Percentiles rank a stretch among this genome's conserved stretches.
These are phyloP conservation scores for Rhypophila decipiens DNA, from an alignment of 495 filamentous ascomycete genomes.

Conservation along the genomic window DNA sequence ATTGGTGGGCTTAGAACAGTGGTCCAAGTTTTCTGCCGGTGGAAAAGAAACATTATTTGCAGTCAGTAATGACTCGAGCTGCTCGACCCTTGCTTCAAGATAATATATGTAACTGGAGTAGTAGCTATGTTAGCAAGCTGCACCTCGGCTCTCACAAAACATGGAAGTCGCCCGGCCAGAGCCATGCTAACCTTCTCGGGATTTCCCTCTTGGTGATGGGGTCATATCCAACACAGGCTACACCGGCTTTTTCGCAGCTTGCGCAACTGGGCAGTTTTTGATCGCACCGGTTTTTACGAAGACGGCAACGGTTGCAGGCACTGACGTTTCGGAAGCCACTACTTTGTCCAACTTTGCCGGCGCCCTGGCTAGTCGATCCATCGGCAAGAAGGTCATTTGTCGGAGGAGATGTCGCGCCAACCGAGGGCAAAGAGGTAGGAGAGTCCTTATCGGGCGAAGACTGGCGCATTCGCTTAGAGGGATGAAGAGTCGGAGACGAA, in stretches of 20 bases:
- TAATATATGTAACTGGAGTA: slow-evolving; percentile 80
- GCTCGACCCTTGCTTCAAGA: slow-evolving; percentile 75
- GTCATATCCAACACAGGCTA: slow-evolving; percentile 90
- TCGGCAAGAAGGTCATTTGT: slow-evolving; percentile 30
- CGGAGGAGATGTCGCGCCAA: slow-evolving; percentile 22
- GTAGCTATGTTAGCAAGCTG: too few species aligned
- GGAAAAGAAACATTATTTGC: slow-evolving; percentile 66
- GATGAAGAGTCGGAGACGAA: slow-evolving; percentile 38
- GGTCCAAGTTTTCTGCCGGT: slow-evolving; percentile 69
- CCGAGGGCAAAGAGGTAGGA: slow-evolving; percentile 29
- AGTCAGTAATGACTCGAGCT: slow-evolving; percentile 72
- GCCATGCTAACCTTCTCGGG: slow-evolving; percentile 59
- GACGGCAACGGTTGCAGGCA: slow-evolving; percentile 86
- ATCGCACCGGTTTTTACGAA: slow-evolving; percentile 92
- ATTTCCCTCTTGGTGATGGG: slow-evolving; percentile 94
- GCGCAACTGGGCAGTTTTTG: slow-evolving; percentile 85
- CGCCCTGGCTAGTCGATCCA: slow-evolving; percentile 13
- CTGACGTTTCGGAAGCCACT: slow-evolving; percentile 84
- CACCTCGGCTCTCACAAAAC: too few species aligned
- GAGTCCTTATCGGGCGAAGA: slow-evolving; percentile 44
- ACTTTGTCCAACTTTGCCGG: slow-evolving; percentile 41
- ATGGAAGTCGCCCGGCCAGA: too few species aligned
- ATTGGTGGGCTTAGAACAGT: slow-evolving; percentile 49
- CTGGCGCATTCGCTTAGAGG: slow-evolving; percentile 45
- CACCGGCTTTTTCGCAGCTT: slow-evolving; percentile 81